These are phyloP conservation scores for Cyphellophora attinorum DNA, from an alignment of 2,329 filamentous ascomycete species.

Conservation along the genomic window DNA sequence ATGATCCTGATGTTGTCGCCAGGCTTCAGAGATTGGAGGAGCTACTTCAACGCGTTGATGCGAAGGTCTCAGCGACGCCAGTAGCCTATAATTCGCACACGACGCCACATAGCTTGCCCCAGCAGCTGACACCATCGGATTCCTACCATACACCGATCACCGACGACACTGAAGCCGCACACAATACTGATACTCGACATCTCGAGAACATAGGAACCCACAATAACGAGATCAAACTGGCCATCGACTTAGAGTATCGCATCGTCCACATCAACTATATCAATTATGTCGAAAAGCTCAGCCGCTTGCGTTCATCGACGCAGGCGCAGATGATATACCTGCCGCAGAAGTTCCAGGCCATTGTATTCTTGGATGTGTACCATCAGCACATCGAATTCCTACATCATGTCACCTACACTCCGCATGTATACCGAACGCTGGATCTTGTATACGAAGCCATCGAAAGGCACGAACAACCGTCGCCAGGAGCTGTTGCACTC, in stretches of 20 bases:
- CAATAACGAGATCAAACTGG: slow-evolving; percentile 3
- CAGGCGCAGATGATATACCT: slow-evolving; percentile 13
- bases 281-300: slow-evolving; percentile 1
- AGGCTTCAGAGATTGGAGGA: slow-evolving; percentile 16
- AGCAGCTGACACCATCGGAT: not conserved
- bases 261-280: slow-evolving; percentile 4
- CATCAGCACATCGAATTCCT: slow-evolving; percentile 24
- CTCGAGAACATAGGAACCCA: slow-evolving; percentile 1
- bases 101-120: not conserved
- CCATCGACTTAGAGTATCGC: slow-evolving; percentile 3
- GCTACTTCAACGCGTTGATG: slow-evolving; percentile 9
- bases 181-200: slow-evolving; percentile 2
- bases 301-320: not conserved
- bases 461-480: slow-evolving; percentile 14
- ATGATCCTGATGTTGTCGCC: slow-evolving; percentile 7
- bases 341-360: slow-evolving; percentile 22
- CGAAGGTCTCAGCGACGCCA: not conserved
- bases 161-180: slow-evolving; percentile 2
- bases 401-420: slow-evolving; percentile 26
- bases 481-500: slow-evolving; percentile 22
- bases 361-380: slow-evolving; percentile 24
- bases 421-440: slow-evolving; percentile 19
- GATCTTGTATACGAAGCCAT: slow-evolving; percentile 22
- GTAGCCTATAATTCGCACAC: slow-evolving; percentile 1
- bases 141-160: too few species aligned